phyloP scores from a whole-genome alignment of 768 basidiomycete species.

The Tricholoma terreum region DNA sequence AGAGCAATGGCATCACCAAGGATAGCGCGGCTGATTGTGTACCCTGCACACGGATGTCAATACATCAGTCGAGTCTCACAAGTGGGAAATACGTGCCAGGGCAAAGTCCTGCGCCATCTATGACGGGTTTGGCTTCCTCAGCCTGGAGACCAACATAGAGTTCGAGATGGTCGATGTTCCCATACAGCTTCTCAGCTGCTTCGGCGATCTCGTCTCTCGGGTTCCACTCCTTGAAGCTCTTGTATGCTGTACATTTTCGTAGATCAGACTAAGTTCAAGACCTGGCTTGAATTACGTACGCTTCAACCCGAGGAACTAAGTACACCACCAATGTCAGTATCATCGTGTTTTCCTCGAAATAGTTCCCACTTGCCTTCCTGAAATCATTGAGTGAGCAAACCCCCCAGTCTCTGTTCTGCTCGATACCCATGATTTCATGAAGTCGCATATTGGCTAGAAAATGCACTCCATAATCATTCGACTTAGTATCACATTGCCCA shows the following conservation, averaged over 20 bases:
- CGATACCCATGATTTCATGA: constrained; percentile 84
- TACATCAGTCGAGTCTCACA: background rate
- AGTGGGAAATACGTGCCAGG: constrained; percentile 47
- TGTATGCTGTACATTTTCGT: constrained; percentile 45
- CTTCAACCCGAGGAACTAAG: constrained; percentile 71
- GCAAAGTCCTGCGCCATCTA: constrained; percentile 81
- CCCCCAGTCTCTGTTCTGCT: constrained; percentile 73
- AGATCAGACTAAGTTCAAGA: background rate
- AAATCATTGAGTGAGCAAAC: constrained; percentile 85
- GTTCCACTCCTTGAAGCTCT: constrained; percentile 80
- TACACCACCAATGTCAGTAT: background rate
- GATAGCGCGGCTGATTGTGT: constrained; percentile 83
- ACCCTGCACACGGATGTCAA: constrained; percentile 39
- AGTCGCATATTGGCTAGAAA: constrained; percentile 58
- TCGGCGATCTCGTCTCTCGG: constrained; percentile 62
- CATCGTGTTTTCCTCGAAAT: background rate
- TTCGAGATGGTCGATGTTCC: constrained; percentile 72
- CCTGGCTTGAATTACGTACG: constrained; percentile 36
- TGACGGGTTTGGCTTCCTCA: constrained; percentile 70
- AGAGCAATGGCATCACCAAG: constrained; percentile 84
- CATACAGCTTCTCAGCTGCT: constrained; percentile 76
- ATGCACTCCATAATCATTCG: background rate
- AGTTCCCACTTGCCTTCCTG: constrained; percentile 44
- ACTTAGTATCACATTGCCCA: background rate
- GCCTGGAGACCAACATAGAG: constrained; percentile 81